Base-by-base conservation (phyloP, 495 filamentous ascomycete species). In the Penicillium canescens region DNA sequence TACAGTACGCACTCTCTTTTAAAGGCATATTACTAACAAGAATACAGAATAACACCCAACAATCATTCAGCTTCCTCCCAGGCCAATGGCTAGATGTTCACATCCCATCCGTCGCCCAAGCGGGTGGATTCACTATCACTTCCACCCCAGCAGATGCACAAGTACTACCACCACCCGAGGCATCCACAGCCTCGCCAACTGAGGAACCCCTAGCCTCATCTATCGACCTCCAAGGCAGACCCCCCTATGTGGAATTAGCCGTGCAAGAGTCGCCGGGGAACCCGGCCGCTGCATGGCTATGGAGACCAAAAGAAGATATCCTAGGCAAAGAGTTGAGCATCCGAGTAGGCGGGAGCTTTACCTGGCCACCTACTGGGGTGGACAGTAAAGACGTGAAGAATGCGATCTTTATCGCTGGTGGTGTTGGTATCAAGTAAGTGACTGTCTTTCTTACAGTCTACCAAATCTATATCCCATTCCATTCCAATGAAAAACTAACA, bases 31-130 rank as follows among this genome's bases (percentile, higher is more conserved):
- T 14, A n/a, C 50, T 50, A n/a, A 51, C 18, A 11, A 21, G 10
- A 10, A 26, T 46, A 45, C 28, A 68, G 57, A 40, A 54, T 51
- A 62, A 56, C 41, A 21, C 37, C 39, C 55, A 59, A 56, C 54
- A 76, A 37, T 64, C 68, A 26, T 70, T 77, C 35, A 65, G 66
- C 14, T 94, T 93, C 69, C 73, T 86, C 24, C 87, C 92, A 1
- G 92, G 92, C 33, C 92, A 96, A 78, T 97, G 91, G 91, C 78
- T 97, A 47, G 92, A 97, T 64, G 84, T 92, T 6, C 83, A 89
- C 61, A 77, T 88, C 42, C 88, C 90, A 0, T 69, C 70, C 24
- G 72, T 88, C 41, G 54, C 79, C 42, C 81, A 85, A 67, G 85
- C 90, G 3, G 91, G 90, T 7, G 91, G 90, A 5, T 96, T 93